Evolutionary conservation across 2,329 filamentous ascomycete species (phyloP), one percentile per base, ranked within the genome.

Genomic region (Emericellopsis atlantica): DNA sequence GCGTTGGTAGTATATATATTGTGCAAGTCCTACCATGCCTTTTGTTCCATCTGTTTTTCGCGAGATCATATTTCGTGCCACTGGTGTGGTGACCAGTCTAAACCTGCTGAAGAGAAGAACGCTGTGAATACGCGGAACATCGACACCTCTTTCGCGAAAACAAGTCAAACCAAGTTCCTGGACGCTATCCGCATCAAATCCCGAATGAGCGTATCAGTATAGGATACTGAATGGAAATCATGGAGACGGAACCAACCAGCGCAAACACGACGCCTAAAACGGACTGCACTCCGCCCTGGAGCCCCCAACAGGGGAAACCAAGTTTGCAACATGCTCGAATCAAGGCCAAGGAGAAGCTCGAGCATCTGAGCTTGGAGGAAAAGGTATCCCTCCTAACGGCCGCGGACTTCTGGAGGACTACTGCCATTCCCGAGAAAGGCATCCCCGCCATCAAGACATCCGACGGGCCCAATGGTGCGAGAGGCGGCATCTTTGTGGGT

Each of bases 351-450:
- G 65, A 71, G 49, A 74, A 76, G 48, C 54, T 79, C 31, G 59
- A 64, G 35, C 60, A 61, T 46, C 55, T 80, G 33, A 72, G 65
- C 9, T 53, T 74, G 35, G 70, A 75, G 41, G 75, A 81, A 53
- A 80, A 80, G 61, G 72, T 79, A 33, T 76, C 74, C 4, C 59
- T 79, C 2, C 62, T 79, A 18, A 72, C 74, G 15, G 76, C 74
- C 10, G 72, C 72, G 18, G 79, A 84, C 53, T 82, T 83, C 52
- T 84, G 80, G 81, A 75, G 80, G 46, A 84, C 79, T 3, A 75
- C 72, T 44, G 58, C 76, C 1, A 72, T 85, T 40, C 70, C 74
- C 3, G 68, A 71, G 31, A 76, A 81, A 48, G 72, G 70, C 6
- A 74, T 84, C 23, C 77, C 80, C 2, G 67, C 75, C 1, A 67